Conservation (phyloP, 768 basidiomycete genomes). For the Glaciozyma antarctica region DNA sequence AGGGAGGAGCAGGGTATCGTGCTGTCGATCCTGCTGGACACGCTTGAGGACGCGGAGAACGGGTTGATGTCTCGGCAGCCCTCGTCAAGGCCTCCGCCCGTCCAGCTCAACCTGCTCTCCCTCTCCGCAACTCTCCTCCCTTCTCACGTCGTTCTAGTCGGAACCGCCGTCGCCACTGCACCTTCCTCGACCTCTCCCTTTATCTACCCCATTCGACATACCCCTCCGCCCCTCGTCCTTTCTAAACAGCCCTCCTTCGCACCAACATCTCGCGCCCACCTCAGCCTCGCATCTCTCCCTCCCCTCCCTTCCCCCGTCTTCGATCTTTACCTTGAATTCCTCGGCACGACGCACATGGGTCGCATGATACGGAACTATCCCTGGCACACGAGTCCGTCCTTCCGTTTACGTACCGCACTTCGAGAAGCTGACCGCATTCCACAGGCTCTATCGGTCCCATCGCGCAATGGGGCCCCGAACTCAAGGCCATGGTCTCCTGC, state of each 20-base stretch:
- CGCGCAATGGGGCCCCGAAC: slow-evolving; percentile 13
- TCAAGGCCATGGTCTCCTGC: slow-evolving; percentile 16
- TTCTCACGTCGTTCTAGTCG: not conserved
- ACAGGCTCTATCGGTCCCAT: slow-evolving; percentile 16
- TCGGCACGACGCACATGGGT: slow-evolving; percentile 22
- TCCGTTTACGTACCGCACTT: not conserved
- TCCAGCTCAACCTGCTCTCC: not conserved
- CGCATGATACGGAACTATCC: slow-evolving; percentile 1
- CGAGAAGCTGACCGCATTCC: not conserved
- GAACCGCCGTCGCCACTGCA: not conserved
- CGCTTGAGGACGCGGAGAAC: not conserved
- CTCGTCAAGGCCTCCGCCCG: not conserved
- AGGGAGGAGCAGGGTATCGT: not conserved
- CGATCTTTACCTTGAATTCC: not conserved
- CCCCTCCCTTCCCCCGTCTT: not conserved
- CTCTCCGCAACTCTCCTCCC: not conserved
- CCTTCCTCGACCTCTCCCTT: no score
- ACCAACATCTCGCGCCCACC: not conserved
- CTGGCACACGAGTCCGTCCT: slow-evolving; percentile 14
- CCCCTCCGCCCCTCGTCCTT: not conserved
- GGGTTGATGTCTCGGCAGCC: not conserved
- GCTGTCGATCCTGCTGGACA: not conserved
- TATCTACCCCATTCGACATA: not conserved
- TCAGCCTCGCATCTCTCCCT: not conserved
- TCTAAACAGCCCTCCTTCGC: not conserved